phyloP scores from a whole-genome alignment of 2,329 filamentous ascomycete species.

The Cladobotryum protrusum region DNA sequence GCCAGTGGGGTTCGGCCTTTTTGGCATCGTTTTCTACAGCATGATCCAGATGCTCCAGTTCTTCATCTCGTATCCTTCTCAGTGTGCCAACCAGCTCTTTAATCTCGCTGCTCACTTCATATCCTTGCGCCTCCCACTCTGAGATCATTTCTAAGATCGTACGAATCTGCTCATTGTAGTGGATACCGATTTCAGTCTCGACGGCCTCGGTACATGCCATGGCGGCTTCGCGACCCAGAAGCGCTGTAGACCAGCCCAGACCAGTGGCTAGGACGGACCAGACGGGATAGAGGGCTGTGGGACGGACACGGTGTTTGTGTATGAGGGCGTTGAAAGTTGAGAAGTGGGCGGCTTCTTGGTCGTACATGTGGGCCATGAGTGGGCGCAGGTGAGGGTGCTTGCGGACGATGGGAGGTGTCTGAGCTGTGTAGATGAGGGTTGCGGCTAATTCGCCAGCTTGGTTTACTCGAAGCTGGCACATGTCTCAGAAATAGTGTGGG shows the following conservation, averaged over 20 bases:
- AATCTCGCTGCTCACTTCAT: constrained; percentile 75
- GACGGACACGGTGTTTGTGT: constrained; percentile 80
- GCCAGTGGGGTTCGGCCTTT: constrained; percentile 81
- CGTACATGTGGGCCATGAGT: constrained; percentile 96
- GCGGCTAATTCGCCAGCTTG: constrained; percentile 97
- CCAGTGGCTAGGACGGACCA: constrained; percentile 78
- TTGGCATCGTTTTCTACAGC: constrained; percentile 91
- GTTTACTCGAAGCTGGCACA: constrained; percentile 78
- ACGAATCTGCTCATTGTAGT: constrained; percentile 91
- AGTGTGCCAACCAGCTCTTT: constrained; percentile 65
- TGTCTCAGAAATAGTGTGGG: not conserved
- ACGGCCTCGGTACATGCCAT: constrained; percentile 99
- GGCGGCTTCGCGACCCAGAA: constrained; percentile 85
- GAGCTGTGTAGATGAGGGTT: constrained; percentile 85
- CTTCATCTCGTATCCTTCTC: constrained; percentile 84
- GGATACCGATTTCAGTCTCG: constrained; percentile 92
- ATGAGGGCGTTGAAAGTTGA: constrained; percentile 77
- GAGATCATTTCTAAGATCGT: constrained; percentile 74
- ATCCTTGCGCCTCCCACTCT: constrained; percentile 68
- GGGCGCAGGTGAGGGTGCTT: constrained; percentile 82
- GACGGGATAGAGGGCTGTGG: constrained; percentile 85
- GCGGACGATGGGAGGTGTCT: constrained; percentile 73
- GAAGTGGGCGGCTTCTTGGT: constrained; percentile 87
- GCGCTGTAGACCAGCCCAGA: constrained; percentile 81
- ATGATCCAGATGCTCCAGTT: constrained; percentile 93